These are phyloP conservation scores for Penicillium paradoxum DNA, from an alignment of 495 filamentous ascomycete genomes.

Conservation along the genomic window DNA sequence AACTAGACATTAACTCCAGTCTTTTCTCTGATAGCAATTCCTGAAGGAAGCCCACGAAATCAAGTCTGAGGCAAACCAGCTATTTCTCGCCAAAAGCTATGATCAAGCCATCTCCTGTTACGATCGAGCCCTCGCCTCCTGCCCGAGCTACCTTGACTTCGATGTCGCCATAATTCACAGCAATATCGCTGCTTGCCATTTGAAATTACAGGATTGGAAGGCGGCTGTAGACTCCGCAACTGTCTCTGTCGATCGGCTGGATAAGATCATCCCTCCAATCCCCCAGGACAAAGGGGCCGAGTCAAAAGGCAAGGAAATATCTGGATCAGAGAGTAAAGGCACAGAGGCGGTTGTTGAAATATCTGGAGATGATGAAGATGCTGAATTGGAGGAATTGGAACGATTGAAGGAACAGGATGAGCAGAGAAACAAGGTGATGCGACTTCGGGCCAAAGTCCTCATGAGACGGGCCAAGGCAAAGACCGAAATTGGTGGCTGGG, in stretches of 20 bases:
- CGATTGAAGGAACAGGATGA: conserved; percentile 47
- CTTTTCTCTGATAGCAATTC: conserved; percentile 46
- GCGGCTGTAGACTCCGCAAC: conserved; percentile 71
- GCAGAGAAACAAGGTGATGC: conserved; percentile 58
- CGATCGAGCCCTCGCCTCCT: conserved; percentile 73
- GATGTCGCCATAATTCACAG: conserved; percentile 81
- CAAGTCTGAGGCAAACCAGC: conserved; percentile 71
- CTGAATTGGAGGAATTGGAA: conserved; percentile 53
- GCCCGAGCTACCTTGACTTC: conserved; percentile 84
- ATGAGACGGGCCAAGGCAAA: conserved; percentile 77
- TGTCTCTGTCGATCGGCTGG: conserved; percentile 65
- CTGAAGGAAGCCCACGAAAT: conserved; percentile 67
- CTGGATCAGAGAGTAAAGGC: conserved; percentile 8
- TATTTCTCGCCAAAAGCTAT: conserved; percentile 69
- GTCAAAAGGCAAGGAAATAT: conserved; percentile 14
- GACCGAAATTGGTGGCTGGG: conserved; percentile 70
- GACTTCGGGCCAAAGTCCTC: conserved; percentile 78
- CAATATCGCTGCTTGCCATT: conserved; percentile 86
- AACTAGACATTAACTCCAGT: conserved; percentile 5
- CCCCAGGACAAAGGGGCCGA: conserved; percentile 16
- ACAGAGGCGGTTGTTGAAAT: conserved; percentile 45
- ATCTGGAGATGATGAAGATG: conserved; percentile 53
- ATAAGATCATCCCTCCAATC: conserved; percentile 50
- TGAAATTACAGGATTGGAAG: conserved; percentile 86
- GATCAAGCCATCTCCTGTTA: conserved; percentile 86